Evolutionary conservation across 805 yeast genomes (phyloP), one percentile per base, ranked within the genome.

Genomic region (Spencermartinsiella europaea): DNA sequence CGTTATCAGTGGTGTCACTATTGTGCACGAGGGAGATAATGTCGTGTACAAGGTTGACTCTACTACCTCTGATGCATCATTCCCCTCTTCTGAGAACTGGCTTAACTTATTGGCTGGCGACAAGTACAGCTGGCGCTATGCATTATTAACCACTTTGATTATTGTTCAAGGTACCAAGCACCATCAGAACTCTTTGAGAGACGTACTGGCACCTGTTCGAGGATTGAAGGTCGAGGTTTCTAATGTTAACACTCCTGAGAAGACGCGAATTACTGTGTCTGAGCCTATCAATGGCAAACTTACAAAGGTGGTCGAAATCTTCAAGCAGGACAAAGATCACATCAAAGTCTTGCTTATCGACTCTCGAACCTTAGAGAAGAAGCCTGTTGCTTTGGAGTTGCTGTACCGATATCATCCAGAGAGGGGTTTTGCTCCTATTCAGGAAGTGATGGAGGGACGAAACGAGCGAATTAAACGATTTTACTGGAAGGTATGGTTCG

Each of bases 401-500:
- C 73, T 80, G 54, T 95, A 83, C 79, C 77, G 71, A 44, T 93
- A 83, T 73, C 74, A 80, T 59, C 87, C 96, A 22, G 75, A 78
- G 44, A 86, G 84, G 65, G 99, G 99, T n/a, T 90, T 84, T 64
- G 95, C 96, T 49, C 98, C 99, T 63, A 85, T 93, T 57, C 73
- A 81, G 55, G 99, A 93, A 71, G 79, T 84, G 34, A 84, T 87
- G 82, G 85, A 81, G 54, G 93, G 82, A 60, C 83, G 99, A 74
- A 93, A 93, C 70, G 79, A 79, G 50, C 80, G 98, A 68, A 91
- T 95, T 70, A 93, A 93, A 74, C 81, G 82, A 68, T 87, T 93
- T 75, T 93, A 93, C 80, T 93, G 99, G 99, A 83, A 83, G 65
- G 74, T 91, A 61, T 93, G 99, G 99, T 88, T 88, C 63, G 95